Percentiles rank a stretch among this genome's conserved stretches.
These are phyloP conservation scores for Kipferlia bialata DNA, from an alignment of 78 protist species.

Conservation along the genomic window DNA sequence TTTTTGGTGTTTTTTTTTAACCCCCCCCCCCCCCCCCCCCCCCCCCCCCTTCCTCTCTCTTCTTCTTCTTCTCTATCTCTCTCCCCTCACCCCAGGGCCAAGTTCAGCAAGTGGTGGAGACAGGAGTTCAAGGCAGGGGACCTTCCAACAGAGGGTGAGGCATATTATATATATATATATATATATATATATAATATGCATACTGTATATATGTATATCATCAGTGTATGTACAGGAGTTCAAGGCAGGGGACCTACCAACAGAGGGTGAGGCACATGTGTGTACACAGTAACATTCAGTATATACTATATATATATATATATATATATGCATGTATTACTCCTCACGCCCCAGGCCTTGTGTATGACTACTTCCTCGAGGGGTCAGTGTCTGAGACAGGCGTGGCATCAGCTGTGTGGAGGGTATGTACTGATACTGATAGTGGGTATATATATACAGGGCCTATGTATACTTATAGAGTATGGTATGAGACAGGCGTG, in stretches of 20 bases:
- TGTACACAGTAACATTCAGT: no score
- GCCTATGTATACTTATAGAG: no score
- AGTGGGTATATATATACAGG: no score
- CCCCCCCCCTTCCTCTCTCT: neutral
- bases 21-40: no score
- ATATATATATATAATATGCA: no score
- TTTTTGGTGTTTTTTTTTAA: constrained; percentile 50
- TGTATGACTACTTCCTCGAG: constrained; percentile 49
- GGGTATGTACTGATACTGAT: no score
- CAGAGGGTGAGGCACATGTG: constrained; percentile 8
- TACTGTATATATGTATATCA: no score
- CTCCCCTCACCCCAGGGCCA: no score
- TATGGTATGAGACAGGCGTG: no score
- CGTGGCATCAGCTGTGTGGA: no score
- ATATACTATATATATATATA: no score
- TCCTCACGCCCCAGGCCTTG: constrained; percentile 31
- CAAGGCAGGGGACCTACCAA: constrained; percentile 14
- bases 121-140: constrained; percentile 7
- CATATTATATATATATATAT: constrained; percentile 4
- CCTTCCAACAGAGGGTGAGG: constrained; percentile 9
- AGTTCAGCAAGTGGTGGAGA: constrained; percentile 8
- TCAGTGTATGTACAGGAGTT: constrained; percentile 30
- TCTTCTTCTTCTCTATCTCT: no score
- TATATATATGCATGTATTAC: neutral
- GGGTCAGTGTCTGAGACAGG: neutral